Conservation (phyloP, 2,329 filamentous ascomycete genomes). For the Lasiodiplodia hormozganensis region DNA sequence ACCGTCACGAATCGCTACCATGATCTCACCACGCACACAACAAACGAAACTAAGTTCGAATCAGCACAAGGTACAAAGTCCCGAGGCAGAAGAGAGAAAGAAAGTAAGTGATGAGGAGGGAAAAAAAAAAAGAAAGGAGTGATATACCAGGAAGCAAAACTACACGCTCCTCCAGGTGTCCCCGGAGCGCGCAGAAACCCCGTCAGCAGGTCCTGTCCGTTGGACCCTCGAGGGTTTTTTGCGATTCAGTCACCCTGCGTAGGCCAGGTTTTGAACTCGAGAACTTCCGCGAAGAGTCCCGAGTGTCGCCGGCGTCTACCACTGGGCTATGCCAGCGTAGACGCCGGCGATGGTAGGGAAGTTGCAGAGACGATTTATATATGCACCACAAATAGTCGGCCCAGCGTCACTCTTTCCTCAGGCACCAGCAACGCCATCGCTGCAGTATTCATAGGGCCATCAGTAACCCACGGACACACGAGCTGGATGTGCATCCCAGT, state of each 20-base stretch:
- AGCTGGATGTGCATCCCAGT: no score
- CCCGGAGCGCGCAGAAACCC: background rate
- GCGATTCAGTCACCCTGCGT: background rate
- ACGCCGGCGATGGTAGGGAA: background rate
- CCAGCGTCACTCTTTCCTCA: background rate
- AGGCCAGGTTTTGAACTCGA: background rate
- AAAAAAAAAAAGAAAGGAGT: background rate
- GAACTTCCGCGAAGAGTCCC: background rate
- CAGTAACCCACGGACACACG: no score
- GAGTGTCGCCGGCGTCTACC: background rate
- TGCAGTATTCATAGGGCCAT: no score
- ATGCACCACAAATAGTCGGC: background rate
- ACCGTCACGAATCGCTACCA: background rate
- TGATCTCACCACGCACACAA: background rate
- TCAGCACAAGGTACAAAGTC: background rate
- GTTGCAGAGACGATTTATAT: background rate
- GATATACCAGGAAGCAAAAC: background rate
- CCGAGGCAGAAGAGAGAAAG: background rate
- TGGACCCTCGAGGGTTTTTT: background rate
- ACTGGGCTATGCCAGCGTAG: background rate
- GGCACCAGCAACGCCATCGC: no score
- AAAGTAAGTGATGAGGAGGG: background rate
- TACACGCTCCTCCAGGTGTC: background rate
- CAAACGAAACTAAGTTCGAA: background rate
- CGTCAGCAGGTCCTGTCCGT: background rate